phyloP scores from a whole-genome alignment of 2,329 filamentous ascomycete genomes.

The Pseudopithomyces maydicus region DNA sequence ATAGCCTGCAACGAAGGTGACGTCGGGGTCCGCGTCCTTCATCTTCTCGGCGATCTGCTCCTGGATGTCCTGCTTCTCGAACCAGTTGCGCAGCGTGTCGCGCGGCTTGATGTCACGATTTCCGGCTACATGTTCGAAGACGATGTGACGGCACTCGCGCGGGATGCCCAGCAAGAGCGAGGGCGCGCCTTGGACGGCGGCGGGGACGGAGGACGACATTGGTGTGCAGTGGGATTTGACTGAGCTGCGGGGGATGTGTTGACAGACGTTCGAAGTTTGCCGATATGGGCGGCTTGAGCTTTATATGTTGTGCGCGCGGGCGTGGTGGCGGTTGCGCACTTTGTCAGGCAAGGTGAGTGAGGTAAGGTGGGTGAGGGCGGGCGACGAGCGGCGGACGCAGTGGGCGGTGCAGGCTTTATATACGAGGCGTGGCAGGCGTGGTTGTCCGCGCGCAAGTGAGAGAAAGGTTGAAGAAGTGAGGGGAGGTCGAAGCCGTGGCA shows the following conservation, averaged over 20 bases:
- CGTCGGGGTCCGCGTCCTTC: conserved; percentile 13
- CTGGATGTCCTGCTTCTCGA: conserved; percentile 39
- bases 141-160: conserved; percentile 37
- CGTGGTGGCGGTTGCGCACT: too few relatives aligned
- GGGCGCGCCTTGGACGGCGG: conserved; percentile 7
- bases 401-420: neutral
- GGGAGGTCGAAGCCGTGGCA: neutral
- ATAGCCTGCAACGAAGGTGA: conserved; percentile 9
- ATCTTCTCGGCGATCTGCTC: conserved; percentile 17
- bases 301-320: too few relatives aligned
- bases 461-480: neutral
- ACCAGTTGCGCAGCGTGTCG: conserved; percentile 39
- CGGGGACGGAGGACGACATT: conserved; percentile 15
- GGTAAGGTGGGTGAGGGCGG: neutral
- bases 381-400: neutral
- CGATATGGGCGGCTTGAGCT: too few relatives aligned
- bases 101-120: conserved; percentile 22
- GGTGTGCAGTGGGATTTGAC: neutral
- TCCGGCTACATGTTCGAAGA: conserved; percentile 29
- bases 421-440: neutral
- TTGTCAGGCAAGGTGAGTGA: neutral
- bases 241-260: neutral
- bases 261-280: too few relatives aligned
- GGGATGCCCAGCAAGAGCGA: conserved; percentile 29
- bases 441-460: neutral